phyloP scores from a whole-genome alignment of 2,329 filamentous ascomycete species.

The Seiridium unicorne region DNA sequence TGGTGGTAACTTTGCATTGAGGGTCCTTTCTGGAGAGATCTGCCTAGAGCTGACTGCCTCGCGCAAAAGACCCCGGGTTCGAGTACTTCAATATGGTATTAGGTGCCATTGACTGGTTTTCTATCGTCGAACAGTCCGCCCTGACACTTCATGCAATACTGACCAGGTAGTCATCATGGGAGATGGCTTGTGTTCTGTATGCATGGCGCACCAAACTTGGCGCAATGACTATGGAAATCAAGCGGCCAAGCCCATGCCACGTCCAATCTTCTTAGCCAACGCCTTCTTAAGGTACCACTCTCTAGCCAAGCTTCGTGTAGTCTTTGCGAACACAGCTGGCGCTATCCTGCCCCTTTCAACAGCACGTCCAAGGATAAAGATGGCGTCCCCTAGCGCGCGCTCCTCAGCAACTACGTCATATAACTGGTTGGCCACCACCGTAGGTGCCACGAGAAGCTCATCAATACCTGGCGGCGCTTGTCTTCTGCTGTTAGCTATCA shows the following conservation, averaged over 20 bases:
- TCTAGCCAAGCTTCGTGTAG: conserved; percentile 69
- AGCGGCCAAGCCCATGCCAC: conserved; percentile 65
- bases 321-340: conserved; percentile 74
- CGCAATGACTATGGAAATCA: not conserved
- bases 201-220: not conserved
- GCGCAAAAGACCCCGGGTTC: no score
- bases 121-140: no score
- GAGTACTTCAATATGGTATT: no score
- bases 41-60: no score
- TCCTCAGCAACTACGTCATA: conserved; percentile 90
- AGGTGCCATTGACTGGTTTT: no score
- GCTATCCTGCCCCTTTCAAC: conserved; percentile 71
- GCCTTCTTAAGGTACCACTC: conserved; percentile 87
- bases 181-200: not conserved
- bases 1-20: no score
- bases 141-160: no score
- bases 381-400: conserved; percentile 78
- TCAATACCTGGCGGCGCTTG: conserved; percentile 77
- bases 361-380: conserved; percentile 77
- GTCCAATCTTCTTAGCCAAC: conserved; percentile 72
- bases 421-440: conserved; percentile 87
- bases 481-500: conserved; percentile 70
- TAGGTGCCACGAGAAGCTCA: conserved; percentile 89
- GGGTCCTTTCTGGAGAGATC: no score
- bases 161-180: no score